These are phyloP conservation scores for Cicer judaicum DNA, from an alignment of 306 rosid species.

Conservation along the genomic window DNA sequence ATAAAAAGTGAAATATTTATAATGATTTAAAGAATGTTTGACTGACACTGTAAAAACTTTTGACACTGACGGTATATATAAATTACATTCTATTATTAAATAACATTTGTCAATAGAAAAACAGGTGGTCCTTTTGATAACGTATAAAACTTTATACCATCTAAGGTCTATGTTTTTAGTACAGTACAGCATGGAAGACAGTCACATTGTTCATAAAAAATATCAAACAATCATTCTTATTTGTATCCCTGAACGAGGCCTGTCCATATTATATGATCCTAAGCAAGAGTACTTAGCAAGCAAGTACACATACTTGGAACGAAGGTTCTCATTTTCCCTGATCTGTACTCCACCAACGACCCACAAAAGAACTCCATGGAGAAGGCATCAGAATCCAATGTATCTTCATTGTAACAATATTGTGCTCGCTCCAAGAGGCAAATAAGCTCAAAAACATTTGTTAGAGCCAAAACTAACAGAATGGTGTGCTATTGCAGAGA, in stretches of 20 bases:
- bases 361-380: neutral
- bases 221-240: neutral
- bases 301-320: neutral
- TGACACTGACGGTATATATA: too few species aligned
- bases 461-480: neutral
- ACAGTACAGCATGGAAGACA: neutral
- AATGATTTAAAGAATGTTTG: too few species aligned
- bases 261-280: neutral
- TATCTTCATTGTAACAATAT: neutral
- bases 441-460: neutral
- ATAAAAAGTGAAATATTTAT: too few species aligned
- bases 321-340: neutral
- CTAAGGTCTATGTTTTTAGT: neutral
- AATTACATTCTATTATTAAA: too few species aligned
- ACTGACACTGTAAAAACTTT: too few species aligned
- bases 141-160: neutral
- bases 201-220: neutral
- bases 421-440: neutral
- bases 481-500: neutral
- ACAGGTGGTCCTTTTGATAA: neutral
- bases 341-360: neutral
- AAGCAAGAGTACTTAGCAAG: neutral
- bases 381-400: neutral
- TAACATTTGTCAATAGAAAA: too few species aligned
- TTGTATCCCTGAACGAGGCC: conserved; percentile 6